Evolutionary conservation across 202 grass and related monocot species (phyloP).

Genomic region (Elaeis oleifera): DNA sequence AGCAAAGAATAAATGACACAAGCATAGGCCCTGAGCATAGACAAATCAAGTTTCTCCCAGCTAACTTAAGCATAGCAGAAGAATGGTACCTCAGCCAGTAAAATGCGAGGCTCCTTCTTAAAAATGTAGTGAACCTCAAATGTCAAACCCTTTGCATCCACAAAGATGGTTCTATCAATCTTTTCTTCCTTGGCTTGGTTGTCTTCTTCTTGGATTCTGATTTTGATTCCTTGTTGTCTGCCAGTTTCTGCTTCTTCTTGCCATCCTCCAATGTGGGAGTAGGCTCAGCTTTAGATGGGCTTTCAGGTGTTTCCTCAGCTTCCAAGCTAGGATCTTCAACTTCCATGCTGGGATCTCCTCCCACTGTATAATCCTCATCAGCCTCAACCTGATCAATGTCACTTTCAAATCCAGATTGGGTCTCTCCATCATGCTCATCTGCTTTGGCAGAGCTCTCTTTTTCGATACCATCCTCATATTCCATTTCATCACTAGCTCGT

Average conservation of each 20-base stretch:
- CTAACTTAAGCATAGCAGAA: background rate
- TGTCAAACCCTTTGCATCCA: conserved; percentile 37
- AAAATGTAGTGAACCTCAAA: conserved; percentile 71
- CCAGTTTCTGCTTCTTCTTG: conserved; percentile 16
- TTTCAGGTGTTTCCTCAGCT: conserved; percentile 17
- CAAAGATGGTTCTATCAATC: conserved; percentile 34
- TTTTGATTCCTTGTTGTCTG: conserved; percentile 15
- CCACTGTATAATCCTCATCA: conserved; percentile 37
- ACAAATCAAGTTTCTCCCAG: too few species aligned
- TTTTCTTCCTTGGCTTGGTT: conserved; percentile 37
- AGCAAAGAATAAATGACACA: too few species aligned
- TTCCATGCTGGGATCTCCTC: conserved; percentile 27
- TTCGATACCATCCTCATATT: conserved; percentile 68
- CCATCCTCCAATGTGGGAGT: conserved; percentile 17
- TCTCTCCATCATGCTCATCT: conserved; percentile 37
- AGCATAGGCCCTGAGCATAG: too few species aligned
- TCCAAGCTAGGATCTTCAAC: conserved; percentile 21
- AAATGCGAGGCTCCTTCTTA: conserved; percentile 56
- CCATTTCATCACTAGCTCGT: conserved; percentile 66
- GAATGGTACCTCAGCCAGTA: conserved; percentile 68
- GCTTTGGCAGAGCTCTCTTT: conserved; percentile 18
- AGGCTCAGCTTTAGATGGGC: conserved; percentile 25
- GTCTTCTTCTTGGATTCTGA: conserved; percentile 14
- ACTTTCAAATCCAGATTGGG: conserved; percentile 28
- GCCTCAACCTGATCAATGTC: conserved; percentile 36